A percentile compares a stretch with the other conserved stretches of the same genome.
Evolutionary conservation across 768 basidiomycete genomes (phyloP).

Genomic region (Trametes villosa): DNA sequence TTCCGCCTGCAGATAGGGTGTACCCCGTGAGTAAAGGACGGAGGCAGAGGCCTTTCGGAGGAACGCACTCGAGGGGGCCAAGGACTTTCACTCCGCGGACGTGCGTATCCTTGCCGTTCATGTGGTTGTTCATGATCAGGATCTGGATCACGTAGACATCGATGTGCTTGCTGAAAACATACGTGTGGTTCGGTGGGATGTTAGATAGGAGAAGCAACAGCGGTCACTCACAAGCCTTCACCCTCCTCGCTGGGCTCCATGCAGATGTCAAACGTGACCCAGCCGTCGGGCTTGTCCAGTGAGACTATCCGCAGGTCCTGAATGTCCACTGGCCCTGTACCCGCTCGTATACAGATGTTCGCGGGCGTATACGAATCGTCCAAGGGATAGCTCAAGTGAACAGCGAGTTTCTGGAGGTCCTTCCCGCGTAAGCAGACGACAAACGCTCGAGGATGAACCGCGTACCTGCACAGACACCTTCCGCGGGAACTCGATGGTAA

Average conservation of each 20-base stretch:
- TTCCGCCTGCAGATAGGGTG: conserved; percentile 1
- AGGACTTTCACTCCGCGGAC: conserved; percentile 89
- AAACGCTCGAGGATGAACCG: too few relatives aligned
- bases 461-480: conserved; percentile 88
- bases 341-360: conserved; percentile 87
- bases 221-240: conserved; percentile 67
- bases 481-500: conserved; percentile 91
- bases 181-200: background rate
- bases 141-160: conserved; percentile 91
- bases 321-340: conserved; percentile 88
- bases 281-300: conserved; percentile 91
- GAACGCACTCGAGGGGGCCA: conserved; percentile 77
- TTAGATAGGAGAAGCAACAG: background rate
- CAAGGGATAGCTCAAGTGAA: conserved; percentile 75
- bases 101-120: conserved; percentile 99
- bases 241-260: conserved; percentile 80
- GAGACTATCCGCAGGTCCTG: conserved; percentile 89
- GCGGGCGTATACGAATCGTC: conserved; percentile 99
- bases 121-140: conserved; percentile 89
- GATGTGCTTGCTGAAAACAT: conserved; percentile 69
- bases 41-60: background rate
- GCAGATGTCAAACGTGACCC: conserved; percentile 87
- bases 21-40: background rate
- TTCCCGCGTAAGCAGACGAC: background rate
- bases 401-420: conserved; percentile 76